Conservation (phyloP, 2,329 filamentous ascomycete species). For the Coleophoma cylindrospora region DNA sequence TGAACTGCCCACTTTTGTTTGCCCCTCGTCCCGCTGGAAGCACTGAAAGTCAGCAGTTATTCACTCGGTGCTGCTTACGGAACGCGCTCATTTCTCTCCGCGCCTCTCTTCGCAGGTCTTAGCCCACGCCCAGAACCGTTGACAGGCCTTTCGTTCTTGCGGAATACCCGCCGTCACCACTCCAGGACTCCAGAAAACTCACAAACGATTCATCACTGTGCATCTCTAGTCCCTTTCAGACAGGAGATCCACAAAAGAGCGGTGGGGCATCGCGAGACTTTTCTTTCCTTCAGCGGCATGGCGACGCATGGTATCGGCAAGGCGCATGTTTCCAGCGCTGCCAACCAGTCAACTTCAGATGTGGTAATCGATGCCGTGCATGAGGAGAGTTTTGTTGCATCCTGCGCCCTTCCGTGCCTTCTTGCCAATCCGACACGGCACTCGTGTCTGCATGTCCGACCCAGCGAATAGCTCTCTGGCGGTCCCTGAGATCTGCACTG, state of each 20-base stretch:
- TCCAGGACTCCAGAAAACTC: no score
- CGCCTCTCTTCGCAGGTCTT: no score
- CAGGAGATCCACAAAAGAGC: conserved; percentile 13
- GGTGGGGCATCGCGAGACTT: conserved; percentile 7
- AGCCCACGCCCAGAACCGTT: no score
- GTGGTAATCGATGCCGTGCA: conserved; percentile 1
- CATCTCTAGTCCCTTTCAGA: no score
- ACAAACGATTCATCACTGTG: no score
- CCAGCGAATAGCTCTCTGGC: conserved; percentile 11
- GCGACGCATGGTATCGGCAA: background rate
- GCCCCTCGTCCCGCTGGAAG: no score
- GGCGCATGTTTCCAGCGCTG: conserved; percentile 3
- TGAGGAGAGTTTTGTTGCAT: background rate
- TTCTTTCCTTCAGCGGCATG: background rate
- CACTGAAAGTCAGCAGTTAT: no score
- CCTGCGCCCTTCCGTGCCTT: conserved; percentile 4
- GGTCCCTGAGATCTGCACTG: conserved; percentile 19
- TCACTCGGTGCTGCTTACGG: no score
- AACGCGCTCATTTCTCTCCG: no score
- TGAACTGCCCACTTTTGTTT: no score
- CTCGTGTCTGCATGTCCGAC: background rate
- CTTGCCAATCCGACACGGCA: no score
- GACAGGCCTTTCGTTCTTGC: background rate
- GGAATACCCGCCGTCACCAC: background rate
- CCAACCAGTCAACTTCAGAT: background rate